Percentiles rank a stretch among this genome's conserved stretches.
Evolutionary conservation across 2,329 filamentous ascomycete species (phyloP).

Genomic region (Xylariales sp.): DNA sequence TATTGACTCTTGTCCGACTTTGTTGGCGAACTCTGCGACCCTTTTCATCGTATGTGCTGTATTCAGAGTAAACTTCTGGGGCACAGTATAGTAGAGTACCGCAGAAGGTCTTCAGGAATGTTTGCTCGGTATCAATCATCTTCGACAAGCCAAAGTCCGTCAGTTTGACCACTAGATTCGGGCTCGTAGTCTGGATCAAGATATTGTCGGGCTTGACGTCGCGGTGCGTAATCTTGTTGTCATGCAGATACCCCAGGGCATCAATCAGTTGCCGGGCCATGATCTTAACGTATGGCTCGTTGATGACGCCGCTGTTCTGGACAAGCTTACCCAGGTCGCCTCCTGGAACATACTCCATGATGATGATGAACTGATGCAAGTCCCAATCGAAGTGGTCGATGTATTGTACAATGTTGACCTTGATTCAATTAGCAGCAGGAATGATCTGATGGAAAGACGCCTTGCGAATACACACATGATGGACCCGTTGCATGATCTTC

Average conservation of each 20-base stretch:
- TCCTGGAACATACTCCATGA: constrained; percentile 86
- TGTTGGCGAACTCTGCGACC: constrained; percentile 60
- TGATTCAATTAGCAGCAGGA: constrained; percentile 16
- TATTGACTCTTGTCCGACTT: constrained; percentile 49
- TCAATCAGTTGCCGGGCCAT: constrained; percentile 75
- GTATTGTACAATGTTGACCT: constrained; percentile 88
- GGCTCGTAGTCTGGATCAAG: constrained; percentile 67
- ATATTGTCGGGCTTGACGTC: constrained; percentile 99
- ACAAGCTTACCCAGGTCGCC: constrained; percentile 81
- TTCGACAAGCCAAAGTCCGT: constrained; percentile 97
- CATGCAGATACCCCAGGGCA: constrained; percentile 82
- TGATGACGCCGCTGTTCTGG: constrained; percentile 53
- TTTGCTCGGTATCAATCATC: constrained; percentile 83
- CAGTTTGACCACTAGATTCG: constrained; percentile 80
- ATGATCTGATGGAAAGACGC: too few relatives aligned
- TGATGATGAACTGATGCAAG: constrained; percentile 83
- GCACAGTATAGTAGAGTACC: constrained; percentile 94
- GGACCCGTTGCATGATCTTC: constrained; percentile 83
- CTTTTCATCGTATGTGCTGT: constrained; percentile 62
- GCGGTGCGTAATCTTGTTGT: constrained; percentile 88
- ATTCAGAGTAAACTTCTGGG: constrained; percentile 87
- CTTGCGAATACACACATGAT: constrained; percentile 79
- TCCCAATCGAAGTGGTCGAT: constrained; percentile 82
- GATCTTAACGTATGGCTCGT: constrained; percentile 62
- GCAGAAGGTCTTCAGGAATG: constrained; percentile 93